These are phyloP conservation scores for Musa balbisiana DNA, from an alignment of 202 grass and related monocot genomes.

Conservation along the genomic window DNA sequence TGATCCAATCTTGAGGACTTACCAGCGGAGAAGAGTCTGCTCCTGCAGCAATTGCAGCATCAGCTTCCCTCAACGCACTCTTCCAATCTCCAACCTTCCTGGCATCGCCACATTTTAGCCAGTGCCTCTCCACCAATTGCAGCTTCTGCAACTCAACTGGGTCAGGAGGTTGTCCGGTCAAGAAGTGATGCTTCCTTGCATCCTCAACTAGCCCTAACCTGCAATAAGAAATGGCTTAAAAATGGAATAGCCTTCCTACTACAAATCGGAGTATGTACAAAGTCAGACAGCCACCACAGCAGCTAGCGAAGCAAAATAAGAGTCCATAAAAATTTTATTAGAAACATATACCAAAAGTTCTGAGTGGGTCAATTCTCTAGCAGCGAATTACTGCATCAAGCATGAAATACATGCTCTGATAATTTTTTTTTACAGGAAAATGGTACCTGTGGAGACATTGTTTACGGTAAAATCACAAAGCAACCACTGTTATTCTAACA, in stretches of 20 bases:
- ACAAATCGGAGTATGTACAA: no score
- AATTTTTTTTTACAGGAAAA: no score
- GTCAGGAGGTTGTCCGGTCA: conserved; percentile 42
- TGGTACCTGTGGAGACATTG: no score
- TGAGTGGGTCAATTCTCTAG: no score
- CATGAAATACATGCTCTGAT: no score
- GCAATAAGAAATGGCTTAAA: conserved; percentile 15
- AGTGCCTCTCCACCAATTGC: conserved; percentile 66
- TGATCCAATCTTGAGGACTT: background rate
- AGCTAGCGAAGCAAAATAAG: no score
- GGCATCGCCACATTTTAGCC: conserved; percentile 48
- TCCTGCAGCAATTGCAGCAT: conserved; percentile 68
- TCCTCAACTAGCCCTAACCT: conserved; percentile 66
- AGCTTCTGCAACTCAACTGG: conserved; percentile 54
- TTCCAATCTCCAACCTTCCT: conserved; percentile 88
- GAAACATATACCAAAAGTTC: no score
- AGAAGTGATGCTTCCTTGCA: conserved; percentile 52
- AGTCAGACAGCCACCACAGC: no score
- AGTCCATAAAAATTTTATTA: no score
- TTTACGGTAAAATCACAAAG: no score
- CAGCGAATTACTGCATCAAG: no score
- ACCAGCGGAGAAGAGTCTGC: conserved; percentile 77
- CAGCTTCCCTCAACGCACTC: conserved; percentile 68
- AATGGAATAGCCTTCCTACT: background rate
- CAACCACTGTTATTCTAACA: no score